These are phyloP conservation scores for Naganishia vaughanmartiniae DNA, from an alignment of 768 basidiomycete genomes.

Conservation along the genomic window DNA sequence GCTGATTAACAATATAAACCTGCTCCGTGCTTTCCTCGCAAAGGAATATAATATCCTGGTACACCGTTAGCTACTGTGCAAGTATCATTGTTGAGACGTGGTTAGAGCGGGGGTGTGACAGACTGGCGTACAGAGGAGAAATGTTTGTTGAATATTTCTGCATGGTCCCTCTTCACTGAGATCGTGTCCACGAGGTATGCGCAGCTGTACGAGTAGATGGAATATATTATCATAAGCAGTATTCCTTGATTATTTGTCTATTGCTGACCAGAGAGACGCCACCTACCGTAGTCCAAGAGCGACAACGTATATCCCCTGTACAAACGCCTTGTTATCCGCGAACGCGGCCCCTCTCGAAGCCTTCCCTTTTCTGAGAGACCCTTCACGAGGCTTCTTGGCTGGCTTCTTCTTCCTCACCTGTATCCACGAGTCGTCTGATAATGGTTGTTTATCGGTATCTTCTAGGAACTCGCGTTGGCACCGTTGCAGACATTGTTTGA, in stretches of 20 bases:
- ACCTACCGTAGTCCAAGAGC: constrained; percentile 6
- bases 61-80: constrained; percentile 4
- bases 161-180: background rate
- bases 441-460: background rate
- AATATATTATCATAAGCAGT: no score
- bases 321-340: constrained; percentile 9
- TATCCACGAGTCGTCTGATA: background rate
- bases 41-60: background rate
- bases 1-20: constrained; percentile 11
- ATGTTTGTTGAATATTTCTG: background rate
- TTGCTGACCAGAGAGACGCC: background rate
- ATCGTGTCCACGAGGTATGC: constrained; percentile 16
- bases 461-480: background rate
- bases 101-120: background rate
- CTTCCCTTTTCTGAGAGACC: background rate
- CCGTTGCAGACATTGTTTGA: background rate
- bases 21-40: constrained; percentile 5
- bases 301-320: constrained; percentile 17
- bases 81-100: background rate
- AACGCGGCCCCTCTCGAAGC: background rate
- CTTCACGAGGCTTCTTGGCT: background rate
- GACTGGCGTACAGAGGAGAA: constrained; percentile 1
- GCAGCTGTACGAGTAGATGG: background rate
- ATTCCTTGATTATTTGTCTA: background rate
- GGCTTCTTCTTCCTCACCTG: background rate